Conservation (phyloP, 2,329 filamentous ascomycete genomes). For the Ilyonectria robusta region DNA sequence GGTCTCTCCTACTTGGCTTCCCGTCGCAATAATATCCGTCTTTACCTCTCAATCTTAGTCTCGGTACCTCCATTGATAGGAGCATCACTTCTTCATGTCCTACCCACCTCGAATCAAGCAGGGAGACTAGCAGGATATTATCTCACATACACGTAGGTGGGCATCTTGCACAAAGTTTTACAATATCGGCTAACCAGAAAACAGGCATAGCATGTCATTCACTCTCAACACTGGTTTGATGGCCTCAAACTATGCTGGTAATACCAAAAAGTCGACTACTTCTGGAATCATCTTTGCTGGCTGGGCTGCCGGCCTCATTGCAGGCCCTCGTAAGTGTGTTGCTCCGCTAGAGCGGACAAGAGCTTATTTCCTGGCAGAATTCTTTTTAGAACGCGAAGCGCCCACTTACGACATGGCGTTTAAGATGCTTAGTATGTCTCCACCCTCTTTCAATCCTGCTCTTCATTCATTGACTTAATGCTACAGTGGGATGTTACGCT, state of each 20-base stretch:
- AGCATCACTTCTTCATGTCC: constrained; percentile 14
- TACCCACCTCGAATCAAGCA: constrained; percentile 9
- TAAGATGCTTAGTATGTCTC: constrained; percentile 21
- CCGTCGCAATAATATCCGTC: constrained; percentile 19
- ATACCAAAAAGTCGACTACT: constrained; percentile 30
- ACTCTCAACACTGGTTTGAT: constrained; percentile 25
- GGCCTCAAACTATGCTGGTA: constrained; percentile 32
- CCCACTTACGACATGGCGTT: constrained; percentile 15
- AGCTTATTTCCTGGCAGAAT: constrained; percentile 8
- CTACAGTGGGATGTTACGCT: constrained; percentile 24
- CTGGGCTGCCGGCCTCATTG: constrained; percentile 31
- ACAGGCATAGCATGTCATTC: constrained; percentile 18
- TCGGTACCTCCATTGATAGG: constrained; percentile 21
- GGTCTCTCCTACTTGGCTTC: constrained; percentile 17
- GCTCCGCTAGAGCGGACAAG: neutral
- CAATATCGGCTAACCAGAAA: neutral
- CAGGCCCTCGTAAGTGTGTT: constrained; percentile 27
- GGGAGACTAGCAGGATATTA: constrained; percentile 20
- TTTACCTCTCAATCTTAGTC: constrained; percentile 8
- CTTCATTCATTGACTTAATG: neutral
- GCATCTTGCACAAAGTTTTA: neutral
- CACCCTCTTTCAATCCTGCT: neutral
- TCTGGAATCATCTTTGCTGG: constrained; percentile 30
- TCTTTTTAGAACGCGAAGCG: constrained; percentile 17
- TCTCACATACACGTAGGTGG: constrained; percentile 18